Evolutionary conservation across 148 eudicot species (phyloP), one percentile per base, ranked within the genome.

Genomic region (Agrostemma githago): DNA sequence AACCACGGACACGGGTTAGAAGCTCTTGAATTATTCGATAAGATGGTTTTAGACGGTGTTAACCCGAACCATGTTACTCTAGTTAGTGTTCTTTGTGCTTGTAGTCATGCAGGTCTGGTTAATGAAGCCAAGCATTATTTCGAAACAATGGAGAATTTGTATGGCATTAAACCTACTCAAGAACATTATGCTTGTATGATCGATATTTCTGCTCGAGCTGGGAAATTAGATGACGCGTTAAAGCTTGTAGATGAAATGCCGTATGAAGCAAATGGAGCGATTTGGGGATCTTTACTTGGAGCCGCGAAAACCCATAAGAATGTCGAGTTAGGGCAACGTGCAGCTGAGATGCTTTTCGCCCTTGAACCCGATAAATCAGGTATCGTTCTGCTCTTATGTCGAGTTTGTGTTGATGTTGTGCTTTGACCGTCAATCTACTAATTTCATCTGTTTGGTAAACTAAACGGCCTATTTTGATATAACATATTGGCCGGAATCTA

Each of bases 131-230:
- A 80, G 71, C 59, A 57, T 44, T 84, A 85, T 71, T 90, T 90
- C 59, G 69, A 83, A 5, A 72, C 85, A 19, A 88, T 90, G 92
- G 82, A 84, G 56, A 79, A 72, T 15, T 40, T 70, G 66, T 86
- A 77, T 59, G 83, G 90, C 61, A 79, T 90, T 21, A 74, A 88
- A 42, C 92, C 88, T 40, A 85, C 84, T 7, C 84, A 77, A 75
- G 90, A 90, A 75, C 96, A 88, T 72, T 88, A 90, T 79, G 86
- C 92, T 70, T 88, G 92, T 80, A 86, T 90, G 92, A 85, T 90
- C 48, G 96, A 90, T 84, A 79, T 90, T 62, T 92, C 86, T 69
- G 88, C 89, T 2, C 84, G 96, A 71, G 84, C 85, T 16, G 92
- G 92, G 34, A 83, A 79, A 70, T 38, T 90, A 72, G 79, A 86